Evolutionary conservation across 148 eudicot species (phyloP), one percentile per base, ranked within the genome.

Genomic region (Amaranthus cruentus): DNA sequence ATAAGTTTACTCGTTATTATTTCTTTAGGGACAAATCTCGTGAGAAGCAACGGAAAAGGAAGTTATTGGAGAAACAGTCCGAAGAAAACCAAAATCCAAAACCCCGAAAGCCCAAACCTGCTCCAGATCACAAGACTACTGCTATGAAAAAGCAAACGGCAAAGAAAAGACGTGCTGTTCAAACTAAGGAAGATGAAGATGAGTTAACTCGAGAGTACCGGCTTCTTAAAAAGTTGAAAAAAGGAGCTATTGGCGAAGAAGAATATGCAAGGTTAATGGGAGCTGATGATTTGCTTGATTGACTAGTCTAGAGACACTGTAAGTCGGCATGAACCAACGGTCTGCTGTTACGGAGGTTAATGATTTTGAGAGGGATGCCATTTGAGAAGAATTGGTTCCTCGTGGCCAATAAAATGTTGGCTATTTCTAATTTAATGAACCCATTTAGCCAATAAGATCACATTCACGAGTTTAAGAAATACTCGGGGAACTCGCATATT

Each of bases 21-120:
- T 70, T 71, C 21, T 47, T 51, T 68, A 94, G 99, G 84, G 97
- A 95, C 76, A 95, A 95, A 84, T 83, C 87, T 66, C 93, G 99
- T n/a, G 92, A 95, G 84, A 95, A 95, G 79, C 99, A 95, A 79
- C 86, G 99, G 76, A 87, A 86, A 84, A 86, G 78, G 86, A 95
- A 95, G 53, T 76, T 95, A 78, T 76, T 83, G 69, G 88, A 71
- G n/a, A 91, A 82, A 85, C 83, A 85, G 77, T 87, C 84, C 14
- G 81, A 78, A 73, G 71, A 79, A 77, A 84, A 86, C 57, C 76
- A 85, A 79, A 82, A 81, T 61, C 71, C 65, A 52, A 84, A 73
- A 53, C 78, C 73, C 9, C 77, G 58, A 55, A 91, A 85, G 83
- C 82, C 79, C 46, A 90, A 86, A 87, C 51, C 72, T 51, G 72